Evolutionary conservation across 208 protist species (phyloP), one percentile per base, ranked within the genome.

Genomic region (Novymonas esmeraldas): DNA sequence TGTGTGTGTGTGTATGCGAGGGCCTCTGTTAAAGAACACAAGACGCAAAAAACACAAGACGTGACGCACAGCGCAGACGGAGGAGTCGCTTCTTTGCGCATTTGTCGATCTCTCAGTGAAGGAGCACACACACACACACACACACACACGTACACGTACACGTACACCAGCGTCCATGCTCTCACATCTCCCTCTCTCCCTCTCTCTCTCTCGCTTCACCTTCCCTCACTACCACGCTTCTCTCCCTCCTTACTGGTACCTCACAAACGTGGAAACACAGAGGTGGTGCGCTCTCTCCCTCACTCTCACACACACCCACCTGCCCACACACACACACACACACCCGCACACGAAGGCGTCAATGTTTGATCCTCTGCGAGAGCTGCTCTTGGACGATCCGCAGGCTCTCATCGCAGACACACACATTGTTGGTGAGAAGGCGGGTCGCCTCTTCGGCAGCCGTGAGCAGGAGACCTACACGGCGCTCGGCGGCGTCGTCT

Each of bases 291-390:
- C 6, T 3, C 55, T 20, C 31, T 56, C 31, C 9, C 31, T 56
- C 51, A 26, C 51, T 36, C 31, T 56, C 14, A 24, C 51, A 7
- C 5, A 33, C 26, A 42, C 38, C 7, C 29, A n/a, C 22, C 13
- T 46, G 14, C 39, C 6, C 29, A 14, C 28, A 61, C 10, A n/a
- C 1, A 22, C n/a, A 44, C 20, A 1, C 20, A 42, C 24, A 20
- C 36, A 22, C 20, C 0, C 3, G 24, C 13, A 14, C 13, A 28
- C 4, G 45, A 64, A 34, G 28, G 9, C 18, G 24, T 6, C 39
- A n/a, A 92, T 95, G 86, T 92, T 89, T 49, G 79, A 92, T 57
- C 85, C 85, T 0, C 61, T 94, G 34, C 72, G 78, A 4, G 89
- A 94, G 58, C 46, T 90, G 13, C 63, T 81, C n/a, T 50, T 56